Percentiles rank a stretch among this genome's conserved stretches.
Evolutionary conservation across 345 rosid genomes (phyloP).

Genomic region (Excoecaria cochinchinensis): DNA sequence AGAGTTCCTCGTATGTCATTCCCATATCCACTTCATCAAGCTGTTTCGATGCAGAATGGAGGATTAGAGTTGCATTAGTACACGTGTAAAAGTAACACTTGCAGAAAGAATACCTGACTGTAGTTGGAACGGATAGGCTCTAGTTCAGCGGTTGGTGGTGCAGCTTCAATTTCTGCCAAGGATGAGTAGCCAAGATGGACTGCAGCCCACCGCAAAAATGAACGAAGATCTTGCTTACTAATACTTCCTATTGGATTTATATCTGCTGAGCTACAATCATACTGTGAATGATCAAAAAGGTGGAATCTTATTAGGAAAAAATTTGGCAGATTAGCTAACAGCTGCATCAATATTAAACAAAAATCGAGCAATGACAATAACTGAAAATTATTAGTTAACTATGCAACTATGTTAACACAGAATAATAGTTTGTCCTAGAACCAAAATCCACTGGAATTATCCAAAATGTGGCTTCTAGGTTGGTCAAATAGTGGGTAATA

Average conservation of each 20-base stretch:
- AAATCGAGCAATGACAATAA: too few species aligned
- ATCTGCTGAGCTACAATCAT: slow-evolving; percentile 97
- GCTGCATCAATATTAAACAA: too few species aligned
- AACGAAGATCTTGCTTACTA: slow-evolving; percentile 84
- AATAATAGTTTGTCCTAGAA: not conserved
- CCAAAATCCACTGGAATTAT: not conserved
- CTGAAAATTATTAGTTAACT: not conserved
- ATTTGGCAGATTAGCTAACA: not conserved
- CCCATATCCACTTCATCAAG: slow-evolving; percentile 99
- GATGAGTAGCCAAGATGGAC: slow-evolving; percentile 78
- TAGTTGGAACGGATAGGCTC: slow-evolving; percentile 95
- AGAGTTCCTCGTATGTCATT: slow-evolving; percentile 97
- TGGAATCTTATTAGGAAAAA: not conserved
- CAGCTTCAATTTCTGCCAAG: slow-evolving; percentile 88
- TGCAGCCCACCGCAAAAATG: slow-evolving; percentile 91
- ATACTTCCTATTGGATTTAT: slow-evolving; percentile 98
- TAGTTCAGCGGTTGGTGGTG: slow-evolving; percentile 96
- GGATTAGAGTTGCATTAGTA: slow-evolving; percentile 1
- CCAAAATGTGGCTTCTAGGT: not conserved
- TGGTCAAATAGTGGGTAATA: slow-evolving; percentile 15
- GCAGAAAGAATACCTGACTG: slow-evolving; percentile 56
- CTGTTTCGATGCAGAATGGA: slow-evolving; percentile 43
- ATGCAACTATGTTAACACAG: not conserved
- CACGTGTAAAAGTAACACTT: too few species aligned
- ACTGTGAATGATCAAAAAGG: slow-evolving; percentile 45